These are phyloP conservation scores for Penicillium freii DNA, from an alignment of 2,329 filamentous ascomycete genomes.

Conservation along the genomic window DNA sequence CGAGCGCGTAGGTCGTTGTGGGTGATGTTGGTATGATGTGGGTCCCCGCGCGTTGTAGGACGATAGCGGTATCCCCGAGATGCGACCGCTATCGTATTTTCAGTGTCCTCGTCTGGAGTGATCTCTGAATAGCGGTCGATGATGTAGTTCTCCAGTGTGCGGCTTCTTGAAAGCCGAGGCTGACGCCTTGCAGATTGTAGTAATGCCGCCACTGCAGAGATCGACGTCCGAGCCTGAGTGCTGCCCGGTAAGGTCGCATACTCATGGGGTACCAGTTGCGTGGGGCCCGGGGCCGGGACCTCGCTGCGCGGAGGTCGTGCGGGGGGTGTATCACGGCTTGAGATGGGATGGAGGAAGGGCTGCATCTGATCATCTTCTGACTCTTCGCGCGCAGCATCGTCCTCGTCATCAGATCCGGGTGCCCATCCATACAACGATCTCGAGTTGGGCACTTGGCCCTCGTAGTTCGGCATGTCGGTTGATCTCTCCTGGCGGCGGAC, in stretches of 20 bases:
- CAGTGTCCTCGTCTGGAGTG: constrained; percentile 27
- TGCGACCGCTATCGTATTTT: constrained; percentile 16
- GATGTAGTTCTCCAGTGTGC: constrained; percentile 42
- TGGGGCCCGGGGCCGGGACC: constrained; percentile 13
- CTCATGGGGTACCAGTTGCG: constrained; percentile 14
- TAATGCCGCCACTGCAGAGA: constrained; percentile 39
- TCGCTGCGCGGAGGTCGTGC: constrained; percentile 29
- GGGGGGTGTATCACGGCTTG: constrained; percentile 26
- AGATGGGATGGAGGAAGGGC: constrained; percentile 26
- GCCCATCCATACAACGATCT: constrained; percentile 62
- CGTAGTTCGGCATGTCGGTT: constrained; percentile 52
- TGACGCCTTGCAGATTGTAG: constrained; percentile 44
- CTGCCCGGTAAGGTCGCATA: constrained; percentile 12
- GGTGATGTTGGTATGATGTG: constrained; percentile 28
- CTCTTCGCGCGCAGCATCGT: constrained; percentile 25
- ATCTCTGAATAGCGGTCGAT: constrained; percentile 36
- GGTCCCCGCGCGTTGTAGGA: constrained; percentile 30
- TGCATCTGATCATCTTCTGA: constrained; percentile 32
- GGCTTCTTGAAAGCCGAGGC: constrained; percentile 37
- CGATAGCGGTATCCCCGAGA: constrained; percentile 35
- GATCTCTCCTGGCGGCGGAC: constrained; percentile 41
- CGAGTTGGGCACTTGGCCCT: constrained; percentile 53
- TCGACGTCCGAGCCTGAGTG: constrained; percentile 20
- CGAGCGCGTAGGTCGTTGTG: constrained; percentile 38
- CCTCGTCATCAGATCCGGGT: constrained; percentile 46